A percentile compares a stretch with the other conserved stretches of the same genome.
Conservation (phyloP, 257 asterid species). For the Leptodermis oblonga region DNA sequence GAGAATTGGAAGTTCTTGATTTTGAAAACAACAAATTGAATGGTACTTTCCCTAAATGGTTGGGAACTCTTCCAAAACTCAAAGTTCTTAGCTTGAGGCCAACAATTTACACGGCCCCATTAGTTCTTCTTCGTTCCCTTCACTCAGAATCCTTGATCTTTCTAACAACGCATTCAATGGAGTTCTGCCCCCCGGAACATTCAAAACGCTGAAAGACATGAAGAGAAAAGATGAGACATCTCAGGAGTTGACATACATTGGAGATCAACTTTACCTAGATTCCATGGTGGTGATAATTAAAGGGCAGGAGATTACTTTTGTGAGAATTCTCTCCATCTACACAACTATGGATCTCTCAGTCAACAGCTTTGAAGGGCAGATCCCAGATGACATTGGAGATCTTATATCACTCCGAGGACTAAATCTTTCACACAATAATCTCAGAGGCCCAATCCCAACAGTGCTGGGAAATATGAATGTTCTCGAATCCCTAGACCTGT, state of each 20-base stretch:
- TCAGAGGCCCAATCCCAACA: slow-evolving; percentile 18
- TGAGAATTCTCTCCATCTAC: slow-evolving; percentile 21
- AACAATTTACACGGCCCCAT: slow-evolving; percentile 22
- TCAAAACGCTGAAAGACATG: slow-evolving; percentile 21
- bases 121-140: slow-evolving; percentile 10
- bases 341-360: slow-evolving; percentile 24
- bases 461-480: slow-evolving; percentile 3
- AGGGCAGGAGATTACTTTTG: slow-evolving; percentile 13
- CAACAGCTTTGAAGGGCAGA: slow-evolving; percentile 16
- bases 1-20: slow-evolving; percentile 27
- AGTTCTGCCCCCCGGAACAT: slow-evolving; percentile 8
- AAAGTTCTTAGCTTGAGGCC: slow-evolving; percentile 31
- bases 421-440: slow-evolving; percentile 23
- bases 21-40: slow-evolving; percentile 22
- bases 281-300: slow-evolving; percentile 17
- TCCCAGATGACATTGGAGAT: slow-evolving; percentile 16
- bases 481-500: slow-evolving; percentile 23
- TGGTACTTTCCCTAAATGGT: slow-evolving; percentile 30
- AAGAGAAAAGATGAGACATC: neutral
- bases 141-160: slow-evolving; percentile 27
- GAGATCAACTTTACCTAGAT: slow-evolving; percentile 16
- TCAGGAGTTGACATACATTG: slow-evolving; percentile 7
- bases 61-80: slow-evolving; percentile 22
- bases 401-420: slow-evolving; percentile 16
- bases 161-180: slow-evolving; percentile 28